These are phyloP conservation scores for Metschnikowia borealis DNA, from an alignment of 805 yeast genomes.

Conservation along the genomic window DNA sequence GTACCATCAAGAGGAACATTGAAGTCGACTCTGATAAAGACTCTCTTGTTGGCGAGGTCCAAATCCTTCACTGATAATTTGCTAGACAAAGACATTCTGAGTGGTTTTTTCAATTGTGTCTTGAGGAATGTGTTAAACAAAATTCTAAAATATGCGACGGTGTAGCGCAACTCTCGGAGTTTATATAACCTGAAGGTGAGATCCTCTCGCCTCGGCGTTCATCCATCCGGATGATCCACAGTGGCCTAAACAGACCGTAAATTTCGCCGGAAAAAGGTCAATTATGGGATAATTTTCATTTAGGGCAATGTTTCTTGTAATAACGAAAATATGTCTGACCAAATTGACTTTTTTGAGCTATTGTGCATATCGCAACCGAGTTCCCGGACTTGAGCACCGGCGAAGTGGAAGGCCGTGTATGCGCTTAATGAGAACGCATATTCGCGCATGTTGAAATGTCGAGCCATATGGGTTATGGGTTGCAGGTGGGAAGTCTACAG, in stretches of 20 bases:
- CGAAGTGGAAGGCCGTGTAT: slow-evolving; percentile 1
- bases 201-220: slow-evolving; percentile 5
- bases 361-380: background rate
- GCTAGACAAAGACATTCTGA: slow-evolving; percentile 81
- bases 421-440: slow-evolving; percentile 1
- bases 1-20: slow-evolving; percentile 93
- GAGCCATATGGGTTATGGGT: background rate
- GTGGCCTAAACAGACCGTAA: background rate
- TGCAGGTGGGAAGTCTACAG: background rate
- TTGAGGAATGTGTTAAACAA: slow-evolving; percentile 5
- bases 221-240: slow-evolving; percentile 1
- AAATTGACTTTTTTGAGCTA: background rate
- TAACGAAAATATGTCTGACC: too few relatives aligned
- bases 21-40: slow-evolving; percentile 97
- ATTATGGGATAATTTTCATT: too few relatives aligned
- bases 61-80: slow-evolving; percentile 92
- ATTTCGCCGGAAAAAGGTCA: background rate
- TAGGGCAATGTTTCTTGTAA: too few relatives aligned
- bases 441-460: background rate
- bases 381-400: background rate
- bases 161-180: slow-evolving; percentile 2
- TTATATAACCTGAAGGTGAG: slow-evolving; percentile 3
- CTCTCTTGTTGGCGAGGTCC: slow-evolving; percentile 84
- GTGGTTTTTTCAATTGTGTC: slow-evolving; percentile 9
- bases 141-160: background rate